Evolutionary conservation across 495 filamentous ascomycete genomes (phyloP).

Genomic region (Penicillium riverlandense): DNA sequence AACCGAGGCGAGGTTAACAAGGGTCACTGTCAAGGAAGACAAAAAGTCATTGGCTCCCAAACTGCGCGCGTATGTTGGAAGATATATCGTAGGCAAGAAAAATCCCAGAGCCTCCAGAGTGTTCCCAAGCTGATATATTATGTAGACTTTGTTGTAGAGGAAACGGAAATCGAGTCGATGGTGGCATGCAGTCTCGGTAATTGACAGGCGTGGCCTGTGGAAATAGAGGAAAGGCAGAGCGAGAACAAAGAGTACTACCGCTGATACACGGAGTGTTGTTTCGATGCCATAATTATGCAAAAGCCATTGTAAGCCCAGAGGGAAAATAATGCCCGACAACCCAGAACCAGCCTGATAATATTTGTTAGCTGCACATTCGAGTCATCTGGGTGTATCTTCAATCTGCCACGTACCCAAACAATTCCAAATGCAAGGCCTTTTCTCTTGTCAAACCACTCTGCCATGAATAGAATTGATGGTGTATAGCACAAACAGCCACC

Average conservation of each 20-base stretch:
- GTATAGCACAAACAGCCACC: constrained; percentile 39
- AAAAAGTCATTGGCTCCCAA: constrained; percentile 29
- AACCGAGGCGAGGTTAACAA: constrained; percentile 45
- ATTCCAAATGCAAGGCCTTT: constrained; percentile 44
- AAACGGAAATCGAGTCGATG: constrained; percentile 31
- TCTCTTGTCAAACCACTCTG: constrained; percentile 44
- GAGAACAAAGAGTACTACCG: constrained; percentile 35
- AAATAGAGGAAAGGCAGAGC: constrained; percentile 47
- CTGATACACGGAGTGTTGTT: constrained; percentile 41
- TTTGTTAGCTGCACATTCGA: neutral
- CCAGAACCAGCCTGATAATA: constrained; percentile 27
- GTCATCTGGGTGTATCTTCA: neutral
- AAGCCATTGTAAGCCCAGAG: constrained; percentile 39
- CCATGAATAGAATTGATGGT: constrained; percentile 39
- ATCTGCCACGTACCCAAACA: constrained; percentile 25
- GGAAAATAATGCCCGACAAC: constrained; percentile 33
- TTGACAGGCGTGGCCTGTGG: constrained; percentile 44
- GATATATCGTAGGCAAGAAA: constrained; percentile 19
- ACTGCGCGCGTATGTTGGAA: constrained; percentile 31
- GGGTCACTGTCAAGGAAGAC: constrained; percentile 35
- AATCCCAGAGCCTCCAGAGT: constrained; percentile 48
- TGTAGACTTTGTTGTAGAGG: constrained; percentile 35
- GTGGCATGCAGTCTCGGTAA: constrained; percentile 5
- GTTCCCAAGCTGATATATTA: constrained; percentile 44
- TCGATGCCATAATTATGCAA: constrained; percentile 43